Evolutionary conservation across 768 basidiomycete species (phyloP).

Genomic region (Macrolepiota dolichaula): DNA sequence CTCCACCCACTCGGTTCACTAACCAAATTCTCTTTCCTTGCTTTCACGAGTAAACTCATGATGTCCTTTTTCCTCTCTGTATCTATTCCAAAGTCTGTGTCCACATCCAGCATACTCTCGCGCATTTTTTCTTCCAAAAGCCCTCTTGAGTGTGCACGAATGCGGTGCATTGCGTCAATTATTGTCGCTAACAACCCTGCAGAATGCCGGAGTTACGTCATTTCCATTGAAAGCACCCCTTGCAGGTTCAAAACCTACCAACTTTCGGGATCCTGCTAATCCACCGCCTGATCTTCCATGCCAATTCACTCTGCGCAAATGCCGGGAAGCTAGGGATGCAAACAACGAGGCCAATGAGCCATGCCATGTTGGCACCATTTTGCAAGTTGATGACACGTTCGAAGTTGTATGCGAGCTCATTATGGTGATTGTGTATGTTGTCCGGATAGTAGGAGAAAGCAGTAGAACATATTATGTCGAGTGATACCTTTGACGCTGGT

Average conservation of each 20-base stretch:
- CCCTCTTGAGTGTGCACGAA: conserved; percentile 33
- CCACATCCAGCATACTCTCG: conserved; percentile 21
- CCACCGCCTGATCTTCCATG: background rate
- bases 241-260: background rate
- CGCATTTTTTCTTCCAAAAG: conserved; percentile 41
- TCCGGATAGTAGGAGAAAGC: conserved; percentile 47
- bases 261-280: background rate
- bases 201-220: background rate
- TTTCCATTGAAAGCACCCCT: conserved; percentile 9
- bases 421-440: conserved; percentile 41
- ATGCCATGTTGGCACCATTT: conserved; percentile 21
- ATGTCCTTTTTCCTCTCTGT: conserved; percentile 44
- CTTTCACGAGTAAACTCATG: conserved; percentile 46
- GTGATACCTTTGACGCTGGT: conserved; percentile 47
- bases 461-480: conserved; percentile 50
- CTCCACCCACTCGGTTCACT: conserved; percentile 30
- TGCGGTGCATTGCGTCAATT: conserved; percentile 38
- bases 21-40: conserved; percentile 34
- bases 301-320: background rate
- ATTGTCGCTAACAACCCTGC: conserved; percentile 17
- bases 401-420: conserved; percentile 45
- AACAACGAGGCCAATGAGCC: background rate
- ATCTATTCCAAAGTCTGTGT: conserved; percentile 14
- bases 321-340: conserved; percentile 21
- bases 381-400: conserved; percentile 39